These are phyloP conservation scores for Trichoderma harzianum DNA, from an alignment of 2,329 filamentous ascomycete genomes.

Conservation along the genomic window DNA sequence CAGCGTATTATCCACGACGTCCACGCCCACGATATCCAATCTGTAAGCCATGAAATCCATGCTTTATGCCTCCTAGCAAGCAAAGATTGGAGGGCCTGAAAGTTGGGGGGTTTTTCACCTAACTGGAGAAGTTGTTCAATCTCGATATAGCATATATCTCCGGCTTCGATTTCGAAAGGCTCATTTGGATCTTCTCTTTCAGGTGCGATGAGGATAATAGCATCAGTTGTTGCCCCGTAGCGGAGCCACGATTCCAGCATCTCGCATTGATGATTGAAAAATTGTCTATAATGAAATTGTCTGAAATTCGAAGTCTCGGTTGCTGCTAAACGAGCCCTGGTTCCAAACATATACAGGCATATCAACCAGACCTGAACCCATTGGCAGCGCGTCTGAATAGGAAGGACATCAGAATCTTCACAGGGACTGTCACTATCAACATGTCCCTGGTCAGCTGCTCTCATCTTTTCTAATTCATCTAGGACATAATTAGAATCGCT, in stretches of 20 bases:
- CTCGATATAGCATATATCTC: neutral
- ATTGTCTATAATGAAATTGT: too few relatives aligned
- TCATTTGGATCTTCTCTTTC: neutral
- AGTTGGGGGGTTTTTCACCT: neutral
- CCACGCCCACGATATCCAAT: neutral
- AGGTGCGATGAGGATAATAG: neutral
- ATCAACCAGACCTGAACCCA: neutral
- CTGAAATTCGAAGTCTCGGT: too few relatives aligned
- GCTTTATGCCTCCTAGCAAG: neutral
- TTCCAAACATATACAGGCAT: neutral
- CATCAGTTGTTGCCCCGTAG: neutral
- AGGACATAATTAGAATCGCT: too few relatives aligned
- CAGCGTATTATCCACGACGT: too few relatives aligned
- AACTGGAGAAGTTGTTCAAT: neutral
- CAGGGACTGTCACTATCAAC: neutral
- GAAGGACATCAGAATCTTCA: accelerated
- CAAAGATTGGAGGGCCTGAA: neutral
- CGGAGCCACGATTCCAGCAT: neutral
- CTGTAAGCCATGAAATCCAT: neutral
- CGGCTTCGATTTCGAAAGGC: neutral
- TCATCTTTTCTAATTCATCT: too few relatives aligned
- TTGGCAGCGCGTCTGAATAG: neutral
- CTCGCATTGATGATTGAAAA: too few relatives aligned
- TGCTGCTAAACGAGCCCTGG: too few relatives aligned
- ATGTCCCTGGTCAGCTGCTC: neutral